phyloP scores from a whole-genome alignment of 1,284 basidiomycete species.

The Athelia psychrophila region DNA sequence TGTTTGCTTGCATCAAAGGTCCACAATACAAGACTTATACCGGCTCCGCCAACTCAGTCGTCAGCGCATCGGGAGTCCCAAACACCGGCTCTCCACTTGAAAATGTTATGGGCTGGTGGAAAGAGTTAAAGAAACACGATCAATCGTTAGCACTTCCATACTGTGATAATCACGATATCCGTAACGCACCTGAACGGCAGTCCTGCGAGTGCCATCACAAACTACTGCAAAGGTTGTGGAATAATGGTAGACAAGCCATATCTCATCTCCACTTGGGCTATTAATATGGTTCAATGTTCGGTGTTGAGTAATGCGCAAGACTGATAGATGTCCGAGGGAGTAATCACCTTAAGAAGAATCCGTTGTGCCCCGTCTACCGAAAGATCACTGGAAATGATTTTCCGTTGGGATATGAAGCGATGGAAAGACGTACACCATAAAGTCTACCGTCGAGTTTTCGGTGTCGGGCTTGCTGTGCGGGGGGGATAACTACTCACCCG shows the following conservation, averaged over 20 bases:
- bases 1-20: no score
- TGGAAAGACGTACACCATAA: background rate
- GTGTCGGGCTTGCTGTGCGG: no score
- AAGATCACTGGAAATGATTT: background rate
- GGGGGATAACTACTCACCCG: background rate
- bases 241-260: background rate
- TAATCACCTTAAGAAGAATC: background rate
- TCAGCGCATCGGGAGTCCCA: background rate
- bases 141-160: background rate
- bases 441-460: no score
- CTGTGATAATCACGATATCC: background rate
- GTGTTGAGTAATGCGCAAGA: no score
- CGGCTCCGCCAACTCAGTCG: background rate
- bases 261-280: background rate
- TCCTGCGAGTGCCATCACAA: background rate
- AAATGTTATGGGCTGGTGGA: background rate
- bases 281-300: background rate
- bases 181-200: background rate
- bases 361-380: background rate
- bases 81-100: background rate
- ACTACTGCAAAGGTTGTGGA: background rate
- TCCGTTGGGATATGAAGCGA: background rate
- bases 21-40: background rate
- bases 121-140: background rate
- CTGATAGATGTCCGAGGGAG: background rate